phyloP scores from a whole-genome alignment of 805 yeast species.

The Starmerella lactis-condensi region DNA sequence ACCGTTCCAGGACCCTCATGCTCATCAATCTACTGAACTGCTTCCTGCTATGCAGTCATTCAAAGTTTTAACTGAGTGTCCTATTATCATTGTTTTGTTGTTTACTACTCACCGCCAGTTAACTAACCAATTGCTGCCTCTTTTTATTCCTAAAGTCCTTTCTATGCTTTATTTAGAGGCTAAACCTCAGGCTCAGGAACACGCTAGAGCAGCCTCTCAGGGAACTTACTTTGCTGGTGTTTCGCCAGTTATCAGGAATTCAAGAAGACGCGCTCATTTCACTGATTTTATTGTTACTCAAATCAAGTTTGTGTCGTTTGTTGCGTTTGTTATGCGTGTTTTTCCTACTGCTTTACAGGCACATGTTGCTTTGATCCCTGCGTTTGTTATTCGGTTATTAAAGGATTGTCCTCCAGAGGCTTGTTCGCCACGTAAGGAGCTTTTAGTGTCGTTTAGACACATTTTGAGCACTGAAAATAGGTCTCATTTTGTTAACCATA shows the following conservation, averaged over 20 bases:
- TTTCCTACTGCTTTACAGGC: constrained; percentile 46
- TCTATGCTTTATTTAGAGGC: constrained; percentile 60
- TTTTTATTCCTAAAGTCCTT: constrained; percentile 66
- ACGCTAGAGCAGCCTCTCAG: constrained; percentile 36
- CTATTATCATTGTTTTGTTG: constrained; percentile 84
- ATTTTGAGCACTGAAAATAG: constrained; percentile 82
- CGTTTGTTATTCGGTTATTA: constrained; percentile 60
- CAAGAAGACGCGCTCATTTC: constrained; percentile 47
- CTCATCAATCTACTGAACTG: constrained; percentile 18
- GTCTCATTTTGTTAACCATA: constrained; percentile 61
- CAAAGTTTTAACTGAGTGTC: constrained; percentile 87
- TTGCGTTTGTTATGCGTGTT: constrained; percentile 82
- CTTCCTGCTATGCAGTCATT: constrained; percentile 61
- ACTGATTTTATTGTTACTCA: constrained; percentile 84
- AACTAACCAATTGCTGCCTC: constrained; percentile 50
- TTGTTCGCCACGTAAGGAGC: constrained; percentile 78
- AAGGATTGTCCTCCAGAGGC: constrained; percentile 93
- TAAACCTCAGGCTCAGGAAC: constrained; percentile 55
- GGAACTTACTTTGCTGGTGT: constrained; percentile 51
- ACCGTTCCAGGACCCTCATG: too few species aligned
- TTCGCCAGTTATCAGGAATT: constrained; percentile 42
- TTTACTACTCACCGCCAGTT: constrained; percentile 71
- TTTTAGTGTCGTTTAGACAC: constrained; percentile 85
- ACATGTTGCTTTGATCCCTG: constrained; percentile 56
- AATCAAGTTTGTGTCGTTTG: constrained; percentile 85